phyloP scores from a whole-genome alignment of 495 filamentous ascomycete species.

The Talaromyces ruber region DNA sequence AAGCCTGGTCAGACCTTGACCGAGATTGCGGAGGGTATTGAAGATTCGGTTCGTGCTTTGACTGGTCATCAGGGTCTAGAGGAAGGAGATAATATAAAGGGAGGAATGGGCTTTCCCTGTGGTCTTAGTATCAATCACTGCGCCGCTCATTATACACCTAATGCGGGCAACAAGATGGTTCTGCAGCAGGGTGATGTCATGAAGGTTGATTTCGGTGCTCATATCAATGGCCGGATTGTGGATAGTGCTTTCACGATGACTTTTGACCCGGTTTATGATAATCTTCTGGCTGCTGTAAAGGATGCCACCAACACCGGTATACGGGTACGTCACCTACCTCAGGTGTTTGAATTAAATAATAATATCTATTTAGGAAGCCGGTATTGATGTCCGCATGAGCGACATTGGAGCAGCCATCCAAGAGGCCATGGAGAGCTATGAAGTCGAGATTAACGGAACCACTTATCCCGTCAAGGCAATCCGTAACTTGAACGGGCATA shows the following conservation, averaged over 20 bases:
- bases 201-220: slow-evolving; percentile 90
- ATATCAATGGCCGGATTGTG: slow-evolving; percentile 84
- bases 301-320: slow-evolving; percentile 85
- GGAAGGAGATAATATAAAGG: slow-evolving; percentile 68
- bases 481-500: slow-evolving; percentile 83
- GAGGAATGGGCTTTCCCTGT: slow-evolving; percentile 84
- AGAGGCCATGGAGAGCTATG: slow-evolving; percentile 85
- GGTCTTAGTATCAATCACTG: slow-evolving; percentile 82
- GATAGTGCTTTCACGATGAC: slow-evolving; percentile 90
- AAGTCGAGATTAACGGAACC: slow-evolving; percentile 67
- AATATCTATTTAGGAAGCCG: slow-evolving; percentile 51
- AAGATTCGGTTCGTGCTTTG: slow-evolving; percentile 72
- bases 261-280: slow-evolving; percentile 79
- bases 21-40: slow-evolving; percentile 78
- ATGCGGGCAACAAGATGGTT: slow-evolving; percentile 81
- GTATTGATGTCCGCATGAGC: slow-evolving; percentile 70
- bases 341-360: not conserved
- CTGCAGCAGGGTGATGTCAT: slow-evolving; percentile 77
- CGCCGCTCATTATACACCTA: slow-evolving; percentile 85
- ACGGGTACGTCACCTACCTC: slow-evolving; percentile 26
- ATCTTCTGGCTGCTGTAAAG: slow-evolving; percentile 70
- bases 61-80: slow-evolving; percentile 70
- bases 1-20: slow-evolving; percentile 75
- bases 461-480: slow-evolving; percentile 79
- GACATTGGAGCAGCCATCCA: slow-evolving; percentile 74